Conservation (phyloP, 441 rosid genomes). For the Arabidopsis hybrid region DNA sequence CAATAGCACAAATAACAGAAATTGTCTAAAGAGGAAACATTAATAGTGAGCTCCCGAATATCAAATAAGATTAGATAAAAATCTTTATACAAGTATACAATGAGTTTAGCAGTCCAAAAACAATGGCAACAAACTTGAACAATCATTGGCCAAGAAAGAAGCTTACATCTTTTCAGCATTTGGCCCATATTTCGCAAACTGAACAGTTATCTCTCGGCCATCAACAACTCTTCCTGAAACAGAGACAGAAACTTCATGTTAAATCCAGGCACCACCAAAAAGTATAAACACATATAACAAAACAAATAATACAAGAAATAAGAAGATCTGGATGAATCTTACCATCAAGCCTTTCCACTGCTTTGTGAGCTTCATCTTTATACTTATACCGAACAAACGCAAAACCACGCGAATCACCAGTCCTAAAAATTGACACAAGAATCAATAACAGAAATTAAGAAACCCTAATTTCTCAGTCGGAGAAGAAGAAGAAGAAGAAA, state of each 20-base stretch:
- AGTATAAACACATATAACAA: not conserved
- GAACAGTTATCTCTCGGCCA: slow-evolving; percentile 80
- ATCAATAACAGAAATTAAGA: not conserved
- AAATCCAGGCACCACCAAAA: not conserved
- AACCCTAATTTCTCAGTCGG: slow-evolving; percentile 14
- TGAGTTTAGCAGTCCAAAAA: not conserved
- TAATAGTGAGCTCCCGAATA: not conserved
- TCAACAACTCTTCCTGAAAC: slow-evolving; percentile 73
- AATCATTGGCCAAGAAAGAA: slow-evolving; percentile 9
- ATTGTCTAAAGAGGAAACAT: not conserved
- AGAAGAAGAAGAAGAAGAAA: slow-evolving; percentile 1
- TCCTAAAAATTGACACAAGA: slow-evolving; percentile 45
- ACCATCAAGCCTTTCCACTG: slow-evolving; percentile 85
- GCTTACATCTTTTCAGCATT: slow-evolving; percentile 78
- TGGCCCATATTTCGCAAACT: slow-evolving; percentile 81
- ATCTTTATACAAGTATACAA: not conserved
- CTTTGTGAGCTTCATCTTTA: slow-evolving; percentile 79
- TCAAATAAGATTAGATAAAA: not conserved
- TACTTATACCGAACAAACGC: slow-evolving; percentile 83
- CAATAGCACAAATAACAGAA: not conserved
- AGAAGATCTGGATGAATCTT: not conserved
- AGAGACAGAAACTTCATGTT: slow-evolving; percentile 2
- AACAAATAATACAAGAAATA: not conserved
- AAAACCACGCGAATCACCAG: slow-evolving; percentile 82
- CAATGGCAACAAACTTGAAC: slow-evolving; percentile 6